Conservation (phyloP, 1,284 basidiomycete genomes). For the Termitomyces sp. region DNA sequence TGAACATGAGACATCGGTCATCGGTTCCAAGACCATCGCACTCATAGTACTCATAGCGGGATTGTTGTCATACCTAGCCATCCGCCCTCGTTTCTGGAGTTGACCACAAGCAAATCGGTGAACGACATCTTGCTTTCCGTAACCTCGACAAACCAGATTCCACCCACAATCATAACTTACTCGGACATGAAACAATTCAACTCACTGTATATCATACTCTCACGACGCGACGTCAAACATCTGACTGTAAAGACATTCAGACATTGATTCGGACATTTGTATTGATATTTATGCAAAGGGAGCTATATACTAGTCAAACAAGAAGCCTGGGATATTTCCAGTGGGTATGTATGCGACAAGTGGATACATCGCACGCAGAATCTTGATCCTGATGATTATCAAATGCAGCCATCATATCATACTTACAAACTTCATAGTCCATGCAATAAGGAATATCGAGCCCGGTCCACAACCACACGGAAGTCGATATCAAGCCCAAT, state of each 20-base stretch:
- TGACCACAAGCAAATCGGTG: background rate
- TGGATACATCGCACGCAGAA: background rate
- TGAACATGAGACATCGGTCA: constrained; percentile 55
- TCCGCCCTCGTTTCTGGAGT: constrained; percentile 30
- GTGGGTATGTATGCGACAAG: background rate
- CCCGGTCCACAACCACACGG: background rate
- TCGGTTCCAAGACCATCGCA: constrained; percentile 41
- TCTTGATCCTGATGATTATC: background rate
- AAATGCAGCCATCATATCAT: background rate
- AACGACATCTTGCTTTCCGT: background rate
- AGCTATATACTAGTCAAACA: background rate
- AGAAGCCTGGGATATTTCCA: no score
- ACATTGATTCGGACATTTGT: background rate
- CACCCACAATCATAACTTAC: background rate
- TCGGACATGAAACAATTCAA: background rate
- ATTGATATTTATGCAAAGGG: background rate
- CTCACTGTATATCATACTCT: background rate
- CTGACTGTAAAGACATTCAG: background rate
- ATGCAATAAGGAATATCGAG: background rate
- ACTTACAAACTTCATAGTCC: background rate
- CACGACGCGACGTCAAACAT: background rate
- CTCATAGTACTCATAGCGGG: constrained; percentile 33
- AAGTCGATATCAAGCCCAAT: background rate
- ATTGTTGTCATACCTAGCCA: constrained; percentile 32
- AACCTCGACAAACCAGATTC: background rate